Evolutionary conservation across 306 rosid species (phyloP).

Genomic region (Quercus alba): DNA sequence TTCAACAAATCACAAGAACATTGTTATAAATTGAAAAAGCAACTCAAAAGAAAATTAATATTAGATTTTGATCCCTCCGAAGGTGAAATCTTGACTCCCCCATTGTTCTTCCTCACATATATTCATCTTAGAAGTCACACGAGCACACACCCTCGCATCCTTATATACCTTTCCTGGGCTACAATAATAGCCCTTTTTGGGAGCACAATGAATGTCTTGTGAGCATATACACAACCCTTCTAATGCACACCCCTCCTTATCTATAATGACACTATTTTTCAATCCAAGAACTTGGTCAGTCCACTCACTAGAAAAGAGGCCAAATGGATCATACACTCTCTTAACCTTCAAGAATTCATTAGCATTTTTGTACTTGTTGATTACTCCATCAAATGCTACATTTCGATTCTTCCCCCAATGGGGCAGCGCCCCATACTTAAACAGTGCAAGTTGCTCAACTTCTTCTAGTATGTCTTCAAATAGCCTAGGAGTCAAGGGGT

Average conservation of each 20-base stretch:
- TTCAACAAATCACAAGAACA: too few species aligned
- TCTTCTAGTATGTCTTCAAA: slow-evolving; percentile 68
- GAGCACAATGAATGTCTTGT: slow-evolving; percentile 59
- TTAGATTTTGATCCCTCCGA: too few species aligned
- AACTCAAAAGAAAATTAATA: too few species aligned
- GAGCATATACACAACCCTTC: slow-evolving; percentile 67
- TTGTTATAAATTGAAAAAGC: too few species aligned
- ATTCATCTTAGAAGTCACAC: not conserved
- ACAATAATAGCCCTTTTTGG: slow-evolving; percentile 54
- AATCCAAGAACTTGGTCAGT: slow-evolving; percentile 62
- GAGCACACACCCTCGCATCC: slow-evolving; percentile 54
- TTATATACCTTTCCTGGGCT: slow-evolving; percentile 48
- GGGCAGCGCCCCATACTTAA: slow-evolving; percentile 73
- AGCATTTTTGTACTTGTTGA: slow-evolving; percentile 33
- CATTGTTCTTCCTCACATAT: too few species aligned
- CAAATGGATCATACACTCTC: slow-evolving; percentile 38
- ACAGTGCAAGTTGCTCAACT: slow-evolving; percentile 71
- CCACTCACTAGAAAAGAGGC: slow-evolving; percentile 71
- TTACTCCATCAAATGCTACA: slow-evolving; percentile 46
- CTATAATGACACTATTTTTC: slow-evolving; percentile 21
- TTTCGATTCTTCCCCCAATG: slow-evolving; percentile 81
- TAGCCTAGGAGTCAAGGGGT: slow-evolving; percentile 66
- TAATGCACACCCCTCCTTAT: slow-evolving; percentile 61
- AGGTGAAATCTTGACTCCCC: too few species aligned
- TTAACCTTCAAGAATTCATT: slow-evolving; percentile 42